Evolutionary conservation across 148 eudicot genomes (phyloP).

Genomic region (Dysphania ambrosioides): DNA sequence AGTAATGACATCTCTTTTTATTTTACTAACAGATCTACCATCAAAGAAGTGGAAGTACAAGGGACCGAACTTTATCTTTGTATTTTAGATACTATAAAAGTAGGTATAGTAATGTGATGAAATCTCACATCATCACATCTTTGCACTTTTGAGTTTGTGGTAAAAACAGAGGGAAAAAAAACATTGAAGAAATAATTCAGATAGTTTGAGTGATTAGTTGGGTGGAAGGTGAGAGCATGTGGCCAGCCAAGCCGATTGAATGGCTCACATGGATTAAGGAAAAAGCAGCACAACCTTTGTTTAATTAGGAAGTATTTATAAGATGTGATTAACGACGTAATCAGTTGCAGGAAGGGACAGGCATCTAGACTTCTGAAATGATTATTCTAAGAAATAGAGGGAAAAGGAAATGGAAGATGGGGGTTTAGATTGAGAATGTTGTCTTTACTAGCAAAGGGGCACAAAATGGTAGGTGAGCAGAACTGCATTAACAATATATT

Average conservation of each 20-base stretch:
- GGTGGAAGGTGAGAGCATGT: slow-evolving; percentile 45
- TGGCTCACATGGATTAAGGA: slow-evolving; percentile 42
- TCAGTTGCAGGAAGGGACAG: slow-evolving; percentile 16
- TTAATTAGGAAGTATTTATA: slow-evolving; percentile 33
- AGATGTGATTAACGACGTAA: slow-evolving; percentile 26
- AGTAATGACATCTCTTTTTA: slow-evolving; percentile 16
- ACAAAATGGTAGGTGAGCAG: slow-evolving; percentile 26
- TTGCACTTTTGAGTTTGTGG: slow-evolving; percentile 12
- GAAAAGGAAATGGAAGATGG: slow-evolving; percentile 15
- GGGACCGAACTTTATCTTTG: slow-evolving; percentile 20
- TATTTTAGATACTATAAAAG: slow-evolving; percentile 18
- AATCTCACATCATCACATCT: slow-evolving; percentile 38
- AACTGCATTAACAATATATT: slow-evolving; percentile 19
- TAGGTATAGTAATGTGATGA: slow-evolving; percentile 33
- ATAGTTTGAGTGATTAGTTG: slow-evolving; percentile 18
- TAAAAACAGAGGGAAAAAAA: slow-evolving; percentile 14
- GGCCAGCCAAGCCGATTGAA: slow-evolving; percentile 43
- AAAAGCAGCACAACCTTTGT: slow-evolving; percentile 24
- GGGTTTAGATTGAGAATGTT: slow-evolving; percentile 25
- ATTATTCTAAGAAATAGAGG: slow-evolving; percentile 9
- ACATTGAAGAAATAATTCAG: slow-evolving; percentile 15
- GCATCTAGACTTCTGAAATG: slow-evolving; percentile 20
- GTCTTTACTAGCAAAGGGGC: slow-evolving; percentile 26
- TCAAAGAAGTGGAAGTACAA: slow-evolving; percentile 28
- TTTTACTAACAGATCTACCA: slow-evolving; percentile 20